phyloP scores from a whole-genome alignment of 148 eudicot species.

The Rhododendron molle region DNA sequence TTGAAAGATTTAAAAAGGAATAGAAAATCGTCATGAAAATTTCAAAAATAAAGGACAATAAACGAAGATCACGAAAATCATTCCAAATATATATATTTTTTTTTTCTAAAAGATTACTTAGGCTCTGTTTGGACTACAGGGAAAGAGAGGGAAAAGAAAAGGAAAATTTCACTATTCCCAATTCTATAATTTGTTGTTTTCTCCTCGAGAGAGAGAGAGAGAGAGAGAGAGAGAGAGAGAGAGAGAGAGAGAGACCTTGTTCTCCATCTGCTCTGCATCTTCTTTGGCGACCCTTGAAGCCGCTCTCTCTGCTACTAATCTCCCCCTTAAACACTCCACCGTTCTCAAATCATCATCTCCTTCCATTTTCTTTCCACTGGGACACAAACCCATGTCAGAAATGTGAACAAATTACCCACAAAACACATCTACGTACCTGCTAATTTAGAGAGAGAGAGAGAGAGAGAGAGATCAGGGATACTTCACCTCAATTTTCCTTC shows the following conservation, averaged over 20 bases:
- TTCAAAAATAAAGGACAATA: too few species aligned
- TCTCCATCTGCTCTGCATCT: slow-evolving; percentile 28
- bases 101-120: too few species aligned
- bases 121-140: too few species aligned
- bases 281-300: slow-evolving; percentile 53
- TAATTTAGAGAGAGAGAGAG: neutral
- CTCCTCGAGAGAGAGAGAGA: neutral
- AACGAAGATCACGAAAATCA: too few species aligned
- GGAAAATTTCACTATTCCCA: too few species aligned
- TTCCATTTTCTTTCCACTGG: slow-evolving; percentile 35
- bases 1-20: too few species aligned
- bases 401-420: neutral
- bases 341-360: slow-evolving; percentile 38
- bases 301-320: slow-evolving; percentile 56
- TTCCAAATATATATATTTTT: too few species aligned
- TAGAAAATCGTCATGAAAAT: too few species aligned
- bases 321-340: slow-evolving; percentile 55
- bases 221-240: slow-evolving; percentile 8
- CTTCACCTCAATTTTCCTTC: slow-evolving; percentile 9
- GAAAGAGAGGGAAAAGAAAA: too few species aligned
- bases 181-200: too few species aligned
- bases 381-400: slow-evolving; percentile 1
- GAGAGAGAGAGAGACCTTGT: slow-evolving; percentile 30
- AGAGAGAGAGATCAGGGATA: neutral
- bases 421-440: neutral